phyloP scores from a whole-genome alignment of 176 grass and related monocot species.

The Hsuehochloa calcarea region DNA sequence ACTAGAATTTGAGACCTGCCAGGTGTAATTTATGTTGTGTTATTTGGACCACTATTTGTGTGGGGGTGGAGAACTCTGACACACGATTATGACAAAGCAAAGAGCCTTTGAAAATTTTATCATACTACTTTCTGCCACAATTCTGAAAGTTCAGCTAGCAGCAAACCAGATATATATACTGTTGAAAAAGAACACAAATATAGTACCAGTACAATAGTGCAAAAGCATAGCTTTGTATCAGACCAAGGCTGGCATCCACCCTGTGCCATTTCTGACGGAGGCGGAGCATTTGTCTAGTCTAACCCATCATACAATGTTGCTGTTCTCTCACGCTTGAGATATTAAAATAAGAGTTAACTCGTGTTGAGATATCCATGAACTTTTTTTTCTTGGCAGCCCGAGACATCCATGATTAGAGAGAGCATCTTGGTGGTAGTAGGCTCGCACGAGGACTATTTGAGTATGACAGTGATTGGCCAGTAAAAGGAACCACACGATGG shows the following conservation, averaged over 20 bases:
- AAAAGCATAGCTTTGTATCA: conserved; percentile 32
- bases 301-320: background rate
- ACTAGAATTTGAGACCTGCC: background rate
- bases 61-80: background rate
- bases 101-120: background rate
- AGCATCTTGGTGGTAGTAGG: background rate
- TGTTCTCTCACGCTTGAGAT: conserved; percentile 25
- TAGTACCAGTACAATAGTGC: background rate
- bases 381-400: background rate
- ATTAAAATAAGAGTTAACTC: background rate
- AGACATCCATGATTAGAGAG: conserved; percentile 22
- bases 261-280: background rate
- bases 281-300: background rate
- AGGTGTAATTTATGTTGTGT: background rate
- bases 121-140: conserved; percentile 1
- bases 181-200: background rate
- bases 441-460: background rate
- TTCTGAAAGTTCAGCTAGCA: conserved; percentile 11
- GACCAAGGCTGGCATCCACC: conserved; percentile 38
- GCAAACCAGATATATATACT: background rate
- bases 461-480: background rate
- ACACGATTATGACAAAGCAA: conserved; percentile 42
- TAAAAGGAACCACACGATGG: conserved; percentile 8
- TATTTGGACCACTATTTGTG: conserved; percentile 30
- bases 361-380: background rate